Evolutionary conservation across 139 green algal genomes (phyloP), one percentile per base, ranked within the genome.

Genomic region (Chlorella ohadii): DNA sequence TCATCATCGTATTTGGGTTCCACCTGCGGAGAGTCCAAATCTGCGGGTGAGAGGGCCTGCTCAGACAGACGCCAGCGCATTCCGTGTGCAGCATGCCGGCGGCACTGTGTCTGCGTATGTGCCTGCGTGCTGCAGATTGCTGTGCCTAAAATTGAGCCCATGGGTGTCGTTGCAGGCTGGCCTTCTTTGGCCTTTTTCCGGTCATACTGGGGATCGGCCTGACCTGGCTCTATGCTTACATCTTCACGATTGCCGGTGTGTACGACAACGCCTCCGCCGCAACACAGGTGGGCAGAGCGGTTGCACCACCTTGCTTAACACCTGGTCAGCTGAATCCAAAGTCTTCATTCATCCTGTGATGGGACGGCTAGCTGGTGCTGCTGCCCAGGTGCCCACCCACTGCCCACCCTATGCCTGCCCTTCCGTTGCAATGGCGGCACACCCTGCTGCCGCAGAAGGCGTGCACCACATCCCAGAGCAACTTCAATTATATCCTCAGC

Each of bases 1-100:
- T 89, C 27, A 85, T 94, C 81, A 87, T 95, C 44, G 5, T 92
- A 0, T 94, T 94, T 86, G 88, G 72, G 66, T 90, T 93, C 85
- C 92, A 92, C 87, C 39, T 86, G 38, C 85, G 71, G 5, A 79
- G 83, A 4, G 68, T 91, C 23, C 61, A 84, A 15, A 72, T 94
- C 34, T 79, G 79, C n/a, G 56, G 70, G 79, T 84, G 66, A 64
- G 79, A 3, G 51, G 9, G 44, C 44, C 44, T 16, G 7, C 6
- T 6, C 44, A 51, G 44, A 9, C 44, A 51, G 44, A 6, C 44
- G 44, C 44, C 44, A 51, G 44, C 44, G 7, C 44, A 51, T 9
- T n/a, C n/a, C n/a, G n/a, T n/a, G n/a, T n/a, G n/a, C n/a, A n/a
- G n/a, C n/a, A n/a, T n/a, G n/a, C n/a, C n/a, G n/a, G n/a, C n/a